Conservation (phyloP, 2,329 filamentous ascomycete genomes). For the Blastomyces percursus region DNA sequence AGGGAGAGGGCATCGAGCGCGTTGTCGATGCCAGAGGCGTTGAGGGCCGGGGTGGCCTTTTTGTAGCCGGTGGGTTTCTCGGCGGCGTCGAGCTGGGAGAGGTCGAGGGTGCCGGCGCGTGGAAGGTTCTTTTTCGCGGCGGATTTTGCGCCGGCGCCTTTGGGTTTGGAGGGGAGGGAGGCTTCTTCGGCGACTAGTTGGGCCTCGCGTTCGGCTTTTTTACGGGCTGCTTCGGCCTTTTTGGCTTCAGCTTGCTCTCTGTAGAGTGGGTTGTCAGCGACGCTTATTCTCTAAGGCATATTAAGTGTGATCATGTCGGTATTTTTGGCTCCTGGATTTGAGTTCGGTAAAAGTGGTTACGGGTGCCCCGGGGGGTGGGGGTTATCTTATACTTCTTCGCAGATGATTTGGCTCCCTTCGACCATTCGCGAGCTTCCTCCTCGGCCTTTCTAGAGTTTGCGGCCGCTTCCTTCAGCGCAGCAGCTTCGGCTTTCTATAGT, state of each 20-base stretch:
- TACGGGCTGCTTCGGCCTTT: constrained; percentile 68
- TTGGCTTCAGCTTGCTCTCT: constrained; percentile 79
- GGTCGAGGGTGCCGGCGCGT: constrained; percentile 53
- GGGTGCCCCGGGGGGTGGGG: neutral
- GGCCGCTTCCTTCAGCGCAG: constrained; percentile 64
- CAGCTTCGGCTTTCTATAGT: constrained; percentile 74
- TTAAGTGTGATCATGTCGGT: neutral
- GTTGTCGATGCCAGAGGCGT: constrained; percentile 83
- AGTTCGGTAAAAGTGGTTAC: neutral
- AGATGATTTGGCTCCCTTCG: constrained; percentile 71
- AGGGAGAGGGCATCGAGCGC: constrained; percentile 77
- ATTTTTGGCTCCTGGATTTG: neutral
- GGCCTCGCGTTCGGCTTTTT: constrained; percentile 87
- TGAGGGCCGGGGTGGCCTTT: constrained; percentile 48
- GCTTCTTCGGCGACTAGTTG: constrained; percentile 74
- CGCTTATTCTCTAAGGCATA: neutral
- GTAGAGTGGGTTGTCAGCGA: neutral
- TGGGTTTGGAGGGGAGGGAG: constrained; percentile 49
- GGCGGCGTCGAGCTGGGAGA: constrained; percentile 59
- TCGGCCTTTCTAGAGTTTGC: constrained; percentile 55
- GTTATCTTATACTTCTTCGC: constrained; percentile 64
- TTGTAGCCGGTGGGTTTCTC: constrained; percentile 34
- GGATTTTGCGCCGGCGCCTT: constrained; percentile 41
- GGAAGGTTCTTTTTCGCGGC: constrained; percentile 37
- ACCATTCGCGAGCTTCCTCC: constrained; percentile 67